phyloP scores from a whole-genome alignment of 2,329 filamentous ascomycete genomes.

The Hymenoscyphus infarciens region DNA sequence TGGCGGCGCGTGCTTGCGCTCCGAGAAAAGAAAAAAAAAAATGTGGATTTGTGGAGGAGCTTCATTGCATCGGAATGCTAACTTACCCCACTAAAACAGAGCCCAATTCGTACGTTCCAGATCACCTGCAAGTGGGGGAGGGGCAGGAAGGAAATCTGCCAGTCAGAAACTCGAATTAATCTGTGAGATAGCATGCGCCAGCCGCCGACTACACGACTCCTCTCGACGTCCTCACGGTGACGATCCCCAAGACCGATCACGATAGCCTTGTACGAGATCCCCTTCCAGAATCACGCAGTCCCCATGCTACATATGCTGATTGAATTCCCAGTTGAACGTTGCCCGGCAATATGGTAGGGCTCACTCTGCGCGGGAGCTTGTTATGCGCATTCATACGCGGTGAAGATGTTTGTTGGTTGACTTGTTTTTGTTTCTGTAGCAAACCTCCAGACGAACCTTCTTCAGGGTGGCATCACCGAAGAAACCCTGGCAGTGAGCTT shows the following conservation, averaged over 20 bases:
- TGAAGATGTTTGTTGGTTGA: neutral
- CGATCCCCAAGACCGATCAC: constrained; percentile 59
- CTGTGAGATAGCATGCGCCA: constrained; percentile 38
- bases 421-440: constrained; percentile 18
- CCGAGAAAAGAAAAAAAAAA: too few relatives aligned
- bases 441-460: constrained; percentile 46
- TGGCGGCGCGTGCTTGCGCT: constrained; percentile 9
- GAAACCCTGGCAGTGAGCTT: constrained; percentile 40
- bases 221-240: constrained; percentile 41
- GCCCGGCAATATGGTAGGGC: constrained; percentile 54
- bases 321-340: constrained; percentile 23
- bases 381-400: constrained; percentile 5
- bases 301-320: constrained; percentile 12
- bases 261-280: constrained; percentile 50
- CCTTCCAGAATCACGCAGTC: constrained; percentile 1
- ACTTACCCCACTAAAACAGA: constrained; percentile 35
- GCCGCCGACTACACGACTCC: constrained; percentile 37
- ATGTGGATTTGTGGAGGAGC: constrained; percentile 1
- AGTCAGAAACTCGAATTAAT: constrained; percentile 2
- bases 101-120: constrained; percentile 45
- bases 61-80: constrained; percentile 18
- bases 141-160: neutral
- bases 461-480: constrained; percentile 46
- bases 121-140: neutral
- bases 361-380: neutral